A percentile compares a stretch with the other conserved stretches of the same genome.
phyloP scores from a whole-genome alignment of 805 yeast species.

The Ogataea nonfermentans region DNA sequence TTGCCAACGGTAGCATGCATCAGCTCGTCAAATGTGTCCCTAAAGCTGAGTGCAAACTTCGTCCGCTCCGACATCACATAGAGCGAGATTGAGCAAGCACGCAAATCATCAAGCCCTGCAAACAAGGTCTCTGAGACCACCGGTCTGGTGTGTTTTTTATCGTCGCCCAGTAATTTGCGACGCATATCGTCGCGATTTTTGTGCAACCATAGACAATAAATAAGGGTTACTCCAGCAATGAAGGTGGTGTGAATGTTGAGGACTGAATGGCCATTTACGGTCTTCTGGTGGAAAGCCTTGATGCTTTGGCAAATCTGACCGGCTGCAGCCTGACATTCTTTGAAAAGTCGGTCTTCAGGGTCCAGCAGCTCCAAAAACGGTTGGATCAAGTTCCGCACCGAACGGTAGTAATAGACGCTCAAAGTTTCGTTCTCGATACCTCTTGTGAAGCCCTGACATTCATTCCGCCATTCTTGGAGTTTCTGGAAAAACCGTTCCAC shows the following conservation, averaged over 20 bases:
- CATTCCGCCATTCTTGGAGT: slow-evolving; percentile 56
- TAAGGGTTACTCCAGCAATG: slow-evolving; percentile 66
- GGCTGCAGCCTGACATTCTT: slow-evolving; percentile 70
- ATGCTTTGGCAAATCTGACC: slow-evolving; percentile 67
- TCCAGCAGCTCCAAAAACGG: slow-evolving; percentile 62
- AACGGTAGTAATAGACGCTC: slow-evolving; percentile 55
- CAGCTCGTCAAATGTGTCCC: slow-evolving; percentile 67
- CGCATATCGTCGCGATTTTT: slow-evolving; percentile 59
- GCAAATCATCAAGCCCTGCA: slow-evolving; percentile 57
- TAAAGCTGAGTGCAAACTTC: slow-evolving; percentile 55
- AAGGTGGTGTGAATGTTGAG: slow-evolving; percentile 66
- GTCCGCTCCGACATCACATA: slow-evolving; percentile 69
- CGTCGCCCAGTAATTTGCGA: slow-evolving; percentile 53
- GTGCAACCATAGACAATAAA: slow-evolving; percentile 65
- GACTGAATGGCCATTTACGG: slow-evolving; percentile 61
- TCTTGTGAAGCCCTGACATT: slow-evolving; percentile 44
- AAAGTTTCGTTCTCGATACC: slow-evolving; percentile 60
- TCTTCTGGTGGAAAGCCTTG: slow-evolving; percentile 60
- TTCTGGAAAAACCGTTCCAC: slow-evolving; percentile 54
- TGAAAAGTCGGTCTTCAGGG: slow-evolving; percentile 58
- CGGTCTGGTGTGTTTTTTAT: slow-evolving; percentile 59
- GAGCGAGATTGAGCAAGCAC: slow-evolving; percentile 63
- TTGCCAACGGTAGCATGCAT: slow-evolving; percentile 65
- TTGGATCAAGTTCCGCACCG: slow-evolving; percentile 59
- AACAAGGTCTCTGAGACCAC: slow-evolving; percentile 51